Evolutionary conservation across 2,329 filamentous ascomycete species (phyloP), one percentile per base, ranked within the genome.

Genomic region (Cladosporium oxysporum): DNA sequence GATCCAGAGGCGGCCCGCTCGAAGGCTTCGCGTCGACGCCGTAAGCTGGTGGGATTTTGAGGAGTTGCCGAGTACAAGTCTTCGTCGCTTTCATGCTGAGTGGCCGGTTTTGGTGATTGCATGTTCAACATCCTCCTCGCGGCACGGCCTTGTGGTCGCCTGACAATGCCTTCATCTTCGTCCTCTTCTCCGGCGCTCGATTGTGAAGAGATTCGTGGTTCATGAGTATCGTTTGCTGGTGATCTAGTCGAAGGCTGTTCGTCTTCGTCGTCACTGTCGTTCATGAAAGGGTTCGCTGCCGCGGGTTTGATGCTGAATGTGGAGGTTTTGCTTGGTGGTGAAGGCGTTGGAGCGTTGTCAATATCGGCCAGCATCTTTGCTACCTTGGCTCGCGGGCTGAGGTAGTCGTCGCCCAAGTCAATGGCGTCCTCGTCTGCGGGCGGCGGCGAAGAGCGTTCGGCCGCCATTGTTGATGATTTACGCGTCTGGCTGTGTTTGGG

Each of bases 51-150:
- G 26, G 41, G 58, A 47, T 65, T 69, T n/a, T 65, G 37, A 5
- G 74, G 74, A 18, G 75, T 76, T 6, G 72, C 68, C 21, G 70
- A 69, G 65, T 76, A 76, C 6, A 76, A 68, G 23, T 76, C 74
- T 10, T 74, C 73, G 3, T 73, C 73, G 33, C 61, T 62, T 7
- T 58, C 49, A 18, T 65, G 35, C 37, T 49, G n/a, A 14, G 44
- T 47, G 44, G 23, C 53, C 35, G 33, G n/a, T 41, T 28, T 47
- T 50, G 50, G 57, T 1, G 65, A 62, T 4, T 29, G 21, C 33
- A 37, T 62, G 44, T 35, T 62, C 65, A 72, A 67, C 74, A 75
- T 76, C 16, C 74, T 70, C 35, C 73, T 69, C 4, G 74, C 73
- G 41, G 73, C 70, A 29, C 69, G 65, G 18, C 74, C 75, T 57